Base-by-base conservation (phyloP, 495 filamentous ascomycete genomes). In the Aspergillus bertholletiae region DNA sequence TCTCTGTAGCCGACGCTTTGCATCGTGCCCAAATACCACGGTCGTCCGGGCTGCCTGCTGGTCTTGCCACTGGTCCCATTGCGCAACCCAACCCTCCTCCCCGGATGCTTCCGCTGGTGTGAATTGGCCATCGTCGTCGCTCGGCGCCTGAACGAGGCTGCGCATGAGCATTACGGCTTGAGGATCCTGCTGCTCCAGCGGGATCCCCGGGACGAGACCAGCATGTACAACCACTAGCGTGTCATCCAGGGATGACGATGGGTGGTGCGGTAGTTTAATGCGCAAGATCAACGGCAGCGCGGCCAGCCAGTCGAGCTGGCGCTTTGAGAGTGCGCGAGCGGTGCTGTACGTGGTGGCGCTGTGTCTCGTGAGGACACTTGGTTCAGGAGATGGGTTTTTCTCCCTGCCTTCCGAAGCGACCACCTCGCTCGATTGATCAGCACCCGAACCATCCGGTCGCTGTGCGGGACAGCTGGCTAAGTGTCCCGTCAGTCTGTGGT, bases 91-190 rank as follows among this genome's bases (percentile, higher is more conserved):
- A 23, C 64, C 32, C 55, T 67, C 61, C 34, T 64, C 61, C 23
- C 58, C 58, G 20, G 45, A 24, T 15, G 3, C 22, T 30, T 62
- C 58, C n/a, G 49, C 40, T 8, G 64, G 43, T 20, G 7, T 49
- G 1, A 61, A n/a, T n/a, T n/a, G 50, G 18, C 6, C 18, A 22
- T 49, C 21, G 9, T 44, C 43, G 8, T 56, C 40, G 1, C 24
- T 46, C 1, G 28, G 11, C 41, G 30, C 17, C 9, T 50, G 66
- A 48, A 78, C 71, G 24, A 95, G 80, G 11, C 81, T 88, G 40
- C 90, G 83, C 86, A 96, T 91, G 65, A 89, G 90, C 85, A 96
- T 92, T 13, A 85, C 80, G 40, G 81, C 78, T 63, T 81, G 79
- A 0, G 90, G 84, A 65, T 93, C 85, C 58, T 93, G 87, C 32